These are phyloP conservation scores for Candida tetrigidarum DNA, from an alignment of 1,139 yeast genomes.

Conservation along the genomic window DNA sequence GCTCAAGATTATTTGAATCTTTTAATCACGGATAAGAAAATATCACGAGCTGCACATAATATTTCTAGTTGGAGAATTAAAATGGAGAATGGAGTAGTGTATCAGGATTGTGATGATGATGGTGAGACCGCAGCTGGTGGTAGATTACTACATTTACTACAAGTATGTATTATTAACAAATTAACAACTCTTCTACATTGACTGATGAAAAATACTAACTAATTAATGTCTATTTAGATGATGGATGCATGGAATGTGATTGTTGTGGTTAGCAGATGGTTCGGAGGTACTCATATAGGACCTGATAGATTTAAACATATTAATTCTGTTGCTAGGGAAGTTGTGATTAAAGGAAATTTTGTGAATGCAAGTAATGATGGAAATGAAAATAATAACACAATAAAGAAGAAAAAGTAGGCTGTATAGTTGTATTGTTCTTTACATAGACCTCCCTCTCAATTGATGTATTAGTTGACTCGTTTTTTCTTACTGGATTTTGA, in stretches of 20 bases:
- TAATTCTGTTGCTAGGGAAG: constrained; percentile 87
- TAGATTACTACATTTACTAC: constrained; percentile 75
- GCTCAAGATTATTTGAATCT: constrained; percentile 56
- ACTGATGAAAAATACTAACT: constrained; percentile 27
- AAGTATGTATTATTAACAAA: constrained; percentile 41
- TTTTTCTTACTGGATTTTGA: constrained; percentile 17
- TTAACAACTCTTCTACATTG: background rate
- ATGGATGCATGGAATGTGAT: constrained; percentile 88
- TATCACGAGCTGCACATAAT: constrained; percentile 73
- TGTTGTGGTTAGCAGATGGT: constrained; percentile 92
- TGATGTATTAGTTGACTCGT: constrained; percentile 6
- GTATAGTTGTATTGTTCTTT: background rate
- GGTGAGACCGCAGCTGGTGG: constrained; percentile 99
- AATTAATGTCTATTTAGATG: constrained; percentile 30
- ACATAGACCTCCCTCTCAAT: too few species aligned
- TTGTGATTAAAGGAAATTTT: constrained; percentile 67
- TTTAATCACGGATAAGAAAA: constrained; percentile 65
- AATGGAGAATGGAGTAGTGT: constrained; percentile 53
- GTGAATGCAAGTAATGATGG: constrained; percentile 17
- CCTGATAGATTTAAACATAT: constrained; percentile 96
- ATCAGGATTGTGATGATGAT: constrained; percentile 93
- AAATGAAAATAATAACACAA: constrained; percentile 16
- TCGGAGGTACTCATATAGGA: constrained; percentile 89
- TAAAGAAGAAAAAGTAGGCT: constrained; percentile 25
- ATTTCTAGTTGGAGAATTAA: constrained; percentile 87